Conservation (phyloP, 176 grass and related monocot species). For the Calamus simplicifolius region DNA sequence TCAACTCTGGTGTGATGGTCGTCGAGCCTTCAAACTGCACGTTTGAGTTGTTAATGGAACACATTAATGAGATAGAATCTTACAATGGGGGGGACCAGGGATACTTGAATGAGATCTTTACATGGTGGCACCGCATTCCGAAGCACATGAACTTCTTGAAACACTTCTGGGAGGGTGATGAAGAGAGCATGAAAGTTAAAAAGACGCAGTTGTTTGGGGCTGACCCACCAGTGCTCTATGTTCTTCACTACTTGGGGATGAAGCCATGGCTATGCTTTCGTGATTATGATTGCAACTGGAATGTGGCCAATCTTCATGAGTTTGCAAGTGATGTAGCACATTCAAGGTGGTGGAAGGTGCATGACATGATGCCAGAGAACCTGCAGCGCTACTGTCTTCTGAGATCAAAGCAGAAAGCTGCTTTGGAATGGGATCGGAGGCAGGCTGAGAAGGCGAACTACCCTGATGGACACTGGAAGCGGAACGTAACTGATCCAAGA, state of each 20-base stretch:
- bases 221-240: slow-evolving; percentile 28
- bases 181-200: slow-evolving; percentile 8
- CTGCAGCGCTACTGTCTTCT: slow-evolving; percentile 33
- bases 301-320: slow-evolving; percentile 19
- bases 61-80: slow-evolving; percentile 30
- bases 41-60: slow-evolving; percentile 51
- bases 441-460: slow-evolving; percentile 28
- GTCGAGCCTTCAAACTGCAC: slow-evolving; percentile 66
- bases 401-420: slow-evolving; percentile 13
- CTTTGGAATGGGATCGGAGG: slow-evolving; percentile 31
- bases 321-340: slow-evolving; percentile 52
- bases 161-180: slow-evolving; percentile 35
- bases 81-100: slow-evolving; percentile 55
- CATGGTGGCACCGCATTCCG: slow-evolving; percentile 48
- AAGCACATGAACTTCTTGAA: slow-evolving; percentile 46
- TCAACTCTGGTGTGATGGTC: slow-evolving; percentile 79
- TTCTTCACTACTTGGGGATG: slow-evolving; percentile 57
- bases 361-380: slow-evolving; percentile 37
- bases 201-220: slow-evolving; percentile 19
- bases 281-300: slow-evolving; percentile 81
- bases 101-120: slow-evolving; percentile 49
- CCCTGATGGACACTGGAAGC: slow-evolving; percentile 34
- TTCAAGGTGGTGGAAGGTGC: slow-evolving; percentile 41
- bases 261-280: slow-evolving; percentile 75
- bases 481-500: slow-evolving; percentile 32